These are phyloP conservation scores for Pichia sp. DNA, from an alignment of 1,139 yeast species.

Conservation along the genomic window DNA sequence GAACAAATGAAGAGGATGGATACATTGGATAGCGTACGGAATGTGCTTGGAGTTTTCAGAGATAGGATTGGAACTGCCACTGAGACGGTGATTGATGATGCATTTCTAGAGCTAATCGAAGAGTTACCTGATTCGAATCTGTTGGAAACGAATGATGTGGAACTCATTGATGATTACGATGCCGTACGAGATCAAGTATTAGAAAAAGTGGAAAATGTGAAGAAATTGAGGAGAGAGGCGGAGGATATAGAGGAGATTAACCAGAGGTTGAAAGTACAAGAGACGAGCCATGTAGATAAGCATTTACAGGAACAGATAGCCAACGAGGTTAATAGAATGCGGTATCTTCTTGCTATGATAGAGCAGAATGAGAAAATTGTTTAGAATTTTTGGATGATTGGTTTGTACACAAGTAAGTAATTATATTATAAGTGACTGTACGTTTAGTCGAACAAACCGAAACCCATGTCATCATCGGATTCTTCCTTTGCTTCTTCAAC, in stretches of 20 bases:
- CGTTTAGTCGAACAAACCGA: conserved; percentile 31
- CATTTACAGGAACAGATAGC: neutral
- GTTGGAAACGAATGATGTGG: conserved; percentile 15
- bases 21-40: conserved; percentile 1
- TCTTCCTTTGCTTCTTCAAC: conserved; percentile 55
- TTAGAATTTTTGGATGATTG: neutral
- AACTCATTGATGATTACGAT: conserved; percentile 18
- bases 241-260: neutral
- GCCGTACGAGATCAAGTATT: conserved; percentile 12
- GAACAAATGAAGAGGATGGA: conserved; percentile 6
- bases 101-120: conserved; percentile 16
- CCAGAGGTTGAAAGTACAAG: neutral
- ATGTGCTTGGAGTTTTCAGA: neutral
- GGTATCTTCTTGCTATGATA: conserved; percentile 3
- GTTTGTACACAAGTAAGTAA: neutral
- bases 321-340: conserved; percentile 6
- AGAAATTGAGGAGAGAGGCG: conserved; percentile 12
- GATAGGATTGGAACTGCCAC: neutral
- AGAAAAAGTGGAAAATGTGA: conserved; percentile 12
- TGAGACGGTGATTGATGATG: conserved; percentile 9
- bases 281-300: neutral
- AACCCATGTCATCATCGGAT: conserved; percentile 33
- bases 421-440: neutral
- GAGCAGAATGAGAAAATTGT: neutral
- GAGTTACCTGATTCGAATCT: conserved; percentile 24